Percentiles rank a stretch among this genome's conserved stretches.
Evolutionary conservation across 495 filamentous ascomycete genomes (phyloP).

Genomic region (Lasiosphaeriaceae sp.): DNA sequence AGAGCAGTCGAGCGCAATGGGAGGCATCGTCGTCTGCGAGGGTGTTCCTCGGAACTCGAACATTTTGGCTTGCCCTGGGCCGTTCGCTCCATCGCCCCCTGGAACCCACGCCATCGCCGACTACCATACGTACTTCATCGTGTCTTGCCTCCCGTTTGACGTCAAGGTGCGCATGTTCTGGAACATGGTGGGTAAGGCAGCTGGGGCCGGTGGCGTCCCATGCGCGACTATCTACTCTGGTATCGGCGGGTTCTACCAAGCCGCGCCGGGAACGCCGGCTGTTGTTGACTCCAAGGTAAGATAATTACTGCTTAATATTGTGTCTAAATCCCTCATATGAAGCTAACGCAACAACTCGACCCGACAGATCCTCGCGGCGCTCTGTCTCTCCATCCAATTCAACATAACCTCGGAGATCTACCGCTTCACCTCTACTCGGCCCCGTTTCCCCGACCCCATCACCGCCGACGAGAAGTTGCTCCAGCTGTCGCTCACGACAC

Average conservation of each 20-base stretch:
- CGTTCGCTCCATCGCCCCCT: neutral
- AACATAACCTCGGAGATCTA: conserved; percentile 5
- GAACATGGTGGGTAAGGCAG: neutral
- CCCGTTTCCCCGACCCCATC: conserved; percentile 12
- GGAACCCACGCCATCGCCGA: neutral
- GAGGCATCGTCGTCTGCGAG: conserved; percentile 4
- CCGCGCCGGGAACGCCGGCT: neutral
- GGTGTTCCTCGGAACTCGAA: conserved; percentile 3
- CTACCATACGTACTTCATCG: conserved; percentile 10
- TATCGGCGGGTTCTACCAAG: neutral
- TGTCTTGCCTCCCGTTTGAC: conserved; percentile 7
- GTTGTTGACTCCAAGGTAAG: neutral
- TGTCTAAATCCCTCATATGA: neutral
- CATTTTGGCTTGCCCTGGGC: neutral
- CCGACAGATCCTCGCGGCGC: neutral
- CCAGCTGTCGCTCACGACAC: conserved; percentile 6
- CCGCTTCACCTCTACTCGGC: conserved; percentile 5
- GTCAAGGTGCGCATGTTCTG: conserved; percentile 8
- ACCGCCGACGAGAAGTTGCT: conserved; percentile 2
- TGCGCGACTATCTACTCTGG: neutral
- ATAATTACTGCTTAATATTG: too few relatives aligned
- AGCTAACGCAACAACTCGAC: neutral
- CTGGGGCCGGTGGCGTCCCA: neutral
- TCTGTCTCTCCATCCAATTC: conserved; percentile 6
- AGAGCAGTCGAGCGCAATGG: neutral